Conservation (phyloP, 305 asterid genomes). For the Solanum hybrid region DNA sequence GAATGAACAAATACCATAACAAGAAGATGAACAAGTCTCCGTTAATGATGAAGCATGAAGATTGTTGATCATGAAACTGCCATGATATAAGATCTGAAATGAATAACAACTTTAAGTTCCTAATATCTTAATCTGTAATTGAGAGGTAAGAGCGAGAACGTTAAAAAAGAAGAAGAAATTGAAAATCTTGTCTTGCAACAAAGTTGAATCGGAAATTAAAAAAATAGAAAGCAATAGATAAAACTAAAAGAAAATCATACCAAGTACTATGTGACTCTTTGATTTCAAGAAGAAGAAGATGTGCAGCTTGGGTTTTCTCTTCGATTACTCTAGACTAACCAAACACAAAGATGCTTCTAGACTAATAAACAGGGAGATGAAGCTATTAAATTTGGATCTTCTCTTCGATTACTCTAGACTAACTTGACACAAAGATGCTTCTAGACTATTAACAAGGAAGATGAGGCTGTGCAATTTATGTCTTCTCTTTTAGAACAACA, state of each 20-base stretch:
- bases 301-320: not conserved
- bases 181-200: not conserved
- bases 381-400: not conserved
- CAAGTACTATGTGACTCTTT: not conserved
- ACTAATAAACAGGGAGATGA: not conserved
- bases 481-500: not conserved
- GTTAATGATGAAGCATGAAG: not conserved
- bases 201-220: not conserved
- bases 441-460: not conserved
- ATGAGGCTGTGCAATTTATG: not conserved
- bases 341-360: not conserved
- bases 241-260: not conserved
- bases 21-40: not conserved
- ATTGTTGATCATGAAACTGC: not conserved
- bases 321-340: not conserved
- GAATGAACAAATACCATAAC: not conserved
- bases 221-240: not conserved
- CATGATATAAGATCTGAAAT: not conserved
- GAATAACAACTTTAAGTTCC: not conserved
- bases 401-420: not conserved
- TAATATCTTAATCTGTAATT: too few species aligned
- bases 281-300: not conserved
- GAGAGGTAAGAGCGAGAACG: not conserved
- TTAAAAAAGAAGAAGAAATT: not conserved
- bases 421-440: not conserved